Evolutionary conservation across 2,329 filamentous ascomycete species (phyloP).

Genomic region (Fusarium tricinctum): DNA sequence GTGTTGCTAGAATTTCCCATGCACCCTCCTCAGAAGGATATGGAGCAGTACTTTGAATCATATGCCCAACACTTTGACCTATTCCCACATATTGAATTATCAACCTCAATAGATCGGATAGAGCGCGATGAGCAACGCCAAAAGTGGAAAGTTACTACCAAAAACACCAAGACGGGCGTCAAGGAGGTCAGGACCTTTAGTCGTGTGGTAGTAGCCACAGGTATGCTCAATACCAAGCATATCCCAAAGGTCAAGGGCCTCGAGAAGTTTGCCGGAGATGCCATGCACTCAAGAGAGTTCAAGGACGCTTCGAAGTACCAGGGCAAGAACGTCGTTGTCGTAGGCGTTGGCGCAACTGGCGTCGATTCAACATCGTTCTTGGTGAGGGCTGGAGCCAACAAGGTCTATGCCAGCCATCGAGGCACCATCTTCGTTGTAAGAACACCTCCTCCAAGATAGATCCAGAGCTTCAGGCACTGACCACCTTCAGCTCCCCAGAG

Average conservation of each 20-base stretch:
- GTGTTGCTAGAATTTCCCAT: slow-evolving; percentile 33
- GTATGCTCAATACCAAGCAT: slow-evolving; percentile 52
- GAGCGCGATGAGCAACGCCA: slow-evolving; percentile 45
- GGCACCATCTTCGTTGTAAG: slow-evolving; percentile 48
- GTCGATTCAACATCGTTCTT: slow-evolving; percentile 51
- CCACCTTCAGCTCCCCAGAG: slow-evolving; percentile 41
- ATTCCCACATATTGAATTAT: slow-evolving; percentile 47
- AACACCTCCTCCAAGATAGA: no score
- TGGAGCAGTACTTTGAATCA: slow-evolving; percentile 52
- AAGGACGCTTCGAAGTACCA: slow-evolving; percentile 53
- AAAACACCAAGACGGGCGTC: slow-evolving; percentile 42
- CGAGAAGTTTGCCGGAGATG: slow-evolving; percentile 56
- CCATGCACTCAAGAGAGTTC: slow-evolving; percentile 58
- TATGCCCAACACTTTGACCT: slow-evolving; percentile 53
- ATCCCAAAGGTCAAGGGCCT: slow-evolving; percentile 55
- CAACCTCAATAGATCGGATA: slow-evolving; percentile 46
- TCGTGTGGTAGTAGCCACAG: slow-evolving; percentile 56
- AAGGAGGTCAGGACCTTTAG: slow-evolving; percentile 50
- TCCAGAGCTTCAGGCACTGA: slow-evolving; percentile 10
- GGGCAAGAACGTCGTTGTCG: slow-evolving; percentile 60
- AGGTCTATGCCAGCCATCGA: slow-evolving; percentile 61
- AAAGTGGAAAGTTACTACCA: slow-evolving; percentile 51
- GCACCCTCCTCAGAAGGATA: slow-evolving; percentile 48
- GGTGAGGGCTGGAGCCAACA: slow-evolving; percentile 51
- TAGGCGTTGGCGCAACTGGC: slow-evolving; percentile 60